Evolutionary conservation across 257 asterid genomes (phyloP).

Genomic region (Nicotiana otophora): DNA sequence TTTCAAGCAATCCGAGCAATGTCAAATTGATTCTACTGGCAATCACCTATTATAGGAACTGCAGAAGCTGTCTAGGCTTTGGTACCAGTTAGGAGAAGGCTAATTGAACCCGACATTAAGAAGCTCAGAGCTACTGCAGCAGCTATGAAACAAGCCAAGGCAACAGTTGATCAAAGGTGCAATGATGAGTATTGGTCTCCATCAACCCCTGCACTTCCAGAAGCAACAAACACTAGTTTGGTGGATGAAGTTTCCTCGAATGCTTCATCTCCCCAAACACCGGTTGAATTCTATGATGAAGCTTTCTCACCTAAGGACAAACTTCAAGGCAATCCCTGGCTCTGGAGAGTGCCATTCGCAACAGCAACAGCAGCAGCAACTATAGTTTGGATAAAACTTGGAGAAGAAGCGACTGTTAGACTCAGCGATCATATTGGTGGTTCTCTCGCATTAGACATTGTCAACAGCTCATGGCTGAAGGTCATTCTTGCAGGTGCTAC

Average conservation of each 20-base stretch:
- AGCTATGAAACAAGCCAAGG: slow-evolving; percentile 52
- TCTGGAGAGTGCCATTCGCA: slow-evolving; percentile 37
- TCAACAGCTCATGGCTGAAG: slow-evolving; percentile 74
- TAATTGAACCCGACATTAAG: slow-evolving; percentile 38
- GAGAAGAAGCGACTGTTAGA: slow-evolving; percentile 31
- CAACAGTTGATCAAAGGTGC: background rate
- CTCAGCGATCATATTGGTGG: slow-evolving; percentile 67
- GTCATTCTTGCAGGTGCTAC: slow-evolving; percentile 59
- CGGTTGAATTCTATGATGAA: slow-evolving; percentile 2
- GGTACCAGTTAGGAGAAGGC: slow-evolving; percentile 14
- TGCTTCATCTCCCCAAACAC: slow-evolving; percentile 11
- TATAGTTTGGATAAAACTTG: slow-evolving; percentile 29
- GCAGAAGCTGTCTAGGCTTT: slow-evolving; percentile 19
- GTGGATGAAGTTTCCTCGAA: slow-evolving; percentile 10
- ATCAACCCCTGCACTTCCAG: slow-evolving; percentile 29
- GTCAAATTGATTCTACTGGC: slow-evolving; percentile 89
- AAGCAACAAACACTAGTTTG: slow-evolving; percentile 14
- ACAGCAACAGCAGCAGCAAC: slow-evolving; percentile 47
- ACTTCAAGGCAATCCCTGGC: slow-evolving; percentile 25
- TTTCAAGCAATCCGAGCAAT: slow-evolving; percentile 71
- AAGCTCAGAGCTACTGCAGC: slow-evolving; percentile 62
- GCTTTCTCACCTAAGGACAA: background rate
- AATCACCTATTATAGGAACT: slow-evolving; percentile 35
- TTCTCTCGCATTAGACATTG: slow-evolving; percentile 49
- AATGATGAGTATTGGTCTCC: slow-evolving; percentile 70